Percentiles rank a stretch among this genome's conserved stretches.
Conservation (phyloP, 192 early-diverging fungal species). For the Entomortierella lignicola region DNA sequence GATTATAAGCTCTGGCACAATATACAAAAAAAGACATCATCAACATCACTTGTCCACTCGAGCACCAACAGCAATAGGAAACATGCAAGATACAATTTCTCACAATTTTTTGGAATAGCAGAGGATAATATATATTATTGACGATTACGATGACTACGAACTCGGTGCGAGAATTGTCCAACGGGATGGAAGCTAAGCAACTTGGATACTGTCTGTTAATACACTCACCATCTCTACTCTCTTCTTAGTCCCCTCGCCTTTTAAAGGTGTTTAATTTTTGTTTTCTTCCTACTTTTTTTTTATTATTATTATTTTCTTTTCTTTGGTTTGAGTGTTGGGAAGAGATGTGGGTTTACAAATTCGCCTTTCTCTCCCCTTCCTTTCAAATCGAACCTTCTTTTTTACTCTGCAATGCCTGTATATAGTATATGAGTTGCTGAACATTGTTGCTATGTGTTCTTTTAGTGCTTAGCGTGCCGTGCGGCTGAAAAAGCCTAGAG, state of each 20-base stretch:
- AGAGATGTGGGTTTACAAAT: conserved; percentile 3
- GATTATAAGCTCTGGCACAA: conserved; percentile 21
- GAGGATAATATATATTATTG: not conserved
- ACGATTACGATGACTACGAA: not conserved
- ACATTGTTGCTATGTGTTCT: conserved; percentile 53
- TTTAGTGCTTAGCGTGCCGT: conserved; percentile 48
- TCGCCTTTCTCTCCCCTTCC: not conserved
- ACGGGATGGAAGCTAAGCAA: conserved; percentile 39
- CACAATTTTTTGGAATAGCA: conserved; percentile 9
- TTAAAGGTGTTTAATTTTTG: not conserved
- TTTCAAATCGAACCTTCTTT: not conserved
- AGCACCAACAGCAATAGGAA: conserved; percentile 21
- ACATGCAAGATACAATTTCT: conserved; percentile 22
- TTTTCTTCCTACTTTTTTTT: conserved; percentile 1
- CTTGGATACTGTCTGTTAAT: conserved; percentile 2
- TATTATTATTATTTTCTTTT: not conserved
- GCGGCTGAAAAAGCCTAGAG: conserved; percentile 28
- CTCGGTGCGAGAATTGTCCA: not conserved
- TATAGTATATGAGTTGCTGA: conserved; percentile 39
- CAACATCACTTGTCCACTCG: conserved; percentile 33
- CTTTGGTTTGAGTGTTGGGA: not conserved
- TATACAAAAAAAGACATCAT: conserved; percentile 16
- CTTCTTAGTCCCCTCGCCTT: not conserved
- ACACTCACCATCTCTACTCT: not conserved
- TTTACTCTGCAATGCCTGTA: conserved; percentile 1